Evolutionary conservation across 768 basidiomycete species (phyloP).

Genomic region (Ramaria sp.): DNA sequence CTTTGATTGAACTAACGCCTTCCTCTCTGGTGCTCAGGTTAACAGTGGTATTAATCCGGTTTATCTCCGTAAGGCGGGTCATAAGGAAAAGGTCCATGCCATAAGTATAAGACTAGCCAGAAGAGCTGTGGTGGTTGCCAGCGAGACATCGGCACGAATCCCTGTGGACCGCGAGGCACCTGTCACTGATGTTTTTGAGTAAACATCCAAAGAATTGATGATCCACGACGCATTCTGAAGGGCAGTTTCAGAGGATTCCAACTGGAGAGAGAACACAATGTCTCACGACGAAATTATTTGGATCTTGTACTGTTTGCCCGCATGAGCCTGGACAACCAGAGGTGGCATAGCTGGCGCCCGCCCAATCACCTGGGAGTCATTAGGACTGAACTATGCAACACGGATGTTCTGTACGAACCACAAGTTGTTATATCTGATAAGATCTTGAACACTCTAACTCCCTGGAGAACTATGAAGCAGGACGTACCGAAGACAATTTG

Average conservation of each 20-base stretch:
- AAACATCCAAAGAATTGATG: slow-evolving; percentile 71
- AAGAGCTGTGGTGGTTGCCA: neutral
- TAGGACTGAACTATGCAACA: neutral
- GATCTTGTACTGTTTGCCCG: slow-evolving; percentile 47
- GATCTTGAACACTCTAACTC: neutral
- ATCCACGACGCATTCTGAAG: slow-evolving; percentile 68
- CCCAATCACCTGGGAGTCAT: slow-evolving; percentile 56
- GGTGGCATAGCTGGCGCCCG: slow-evolving; percentile 46
- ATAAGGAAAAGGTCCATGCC: neutral
- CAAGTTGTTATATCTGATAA: slow-evolving; percentile 70
- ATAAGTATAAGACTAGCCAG: neutral
- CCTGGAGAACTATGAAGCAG: neutral
- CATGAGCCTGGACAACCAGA: slow-evolving; percentile 68
- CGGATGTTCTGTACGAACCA: slow-evolving; percentile 30
- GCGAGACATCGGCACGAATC: neutral
- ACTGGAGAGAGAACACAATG: neutral
- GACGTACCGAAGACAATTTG: slow-evolving; percentile 63
- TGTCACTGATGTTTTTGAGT: slow-evolving; percentile 42
- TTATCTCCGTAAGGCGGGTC: neutral
- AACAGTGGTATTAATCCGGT: neutral
- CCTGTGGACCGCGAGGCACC: slow-evolving; percentile 15
- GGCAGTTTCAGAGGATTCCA: slow-evolving; percentile 2
- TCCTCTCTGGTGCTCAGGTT: neutral
- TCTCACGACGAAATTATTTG: slow-evolving; percentile 59
- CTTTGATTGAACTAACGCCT: neutral